These are phyloP conservation scores for Phylloboletellus chloephorus DNA, from an alignment of 1,284 basidiomycete genomes.

Conservation along the genomic window DNA sequence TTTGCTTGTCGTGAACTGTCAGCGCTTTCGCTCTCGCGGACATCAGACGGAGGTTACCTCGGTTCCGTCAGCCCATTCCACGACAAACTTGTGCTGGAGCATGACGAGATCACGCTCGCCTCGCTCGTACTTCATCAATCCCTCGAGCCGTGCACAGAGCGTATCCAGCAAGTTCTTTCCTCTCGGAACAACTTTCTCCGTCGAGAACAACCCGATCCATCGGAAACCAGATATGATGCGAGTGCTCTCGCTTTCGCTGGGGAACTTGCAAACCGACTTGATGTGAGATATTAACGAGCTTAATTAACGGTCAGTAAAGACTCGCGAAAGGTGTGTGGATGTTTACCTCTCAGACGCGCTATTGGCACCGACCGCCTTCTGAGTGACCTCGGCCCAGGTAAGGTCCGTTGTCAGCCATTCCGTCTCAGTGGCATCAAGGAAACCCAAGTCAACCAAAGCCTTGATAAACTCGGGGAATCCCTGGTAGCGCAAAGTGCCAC, in stretches of 20 bases:
- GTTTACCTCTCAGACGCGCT: constrained; percentile 66
- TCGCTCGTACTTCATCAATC: constrained; percentile 85
- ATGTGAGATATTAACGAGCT: constrained; percentile 67
- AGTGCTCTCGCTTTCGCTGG: constrained; percentile 57
- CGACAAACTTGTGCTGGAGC: constrained; percentile 95
- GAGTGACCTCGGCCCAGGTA: constrained; percentile 80
- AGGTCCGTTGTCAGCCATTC: constrained; percentile 73
- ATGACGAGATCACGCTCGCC: constrained; percentile 96
- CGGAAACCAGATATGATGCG: constrained; percentile 85
- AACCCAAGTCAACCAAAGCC: constrained; percentile 84
- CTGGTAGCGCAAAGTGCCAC: constrained; percentile 94
- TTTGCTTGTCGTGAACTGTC: constrained; percentile 50
- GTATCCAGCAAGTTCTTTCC: constrained; percentile 87
- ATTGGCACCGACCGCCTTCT: constrained; percentile 72
- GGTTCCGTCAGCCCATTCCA: constrained; percentile 80
- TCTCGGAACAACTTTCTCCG: constrained; percentile 59
- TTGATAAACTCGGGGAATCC: constrained; percentile 98
- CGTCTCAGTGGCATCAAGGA: constrained; percentile 75
- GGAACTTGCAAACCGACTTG: constrained; percentile 69
- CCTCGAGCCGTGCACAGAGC: constrained; percentile 87
- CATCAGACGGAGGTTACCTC: constrained; percentile 38
- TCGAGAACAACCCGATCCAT: constrained; percentile 92
- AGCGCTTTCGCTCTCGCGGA: constrained; percentile 8
- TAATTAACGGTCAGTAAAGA: constrained; percentile 10
- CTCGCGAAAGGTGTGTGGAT: background rate